Evolutionary conservation across 2,329 filamentous ascomycete genomes (phyloP).

Genomic region (Dothideomycetidae sp.): DNA sequence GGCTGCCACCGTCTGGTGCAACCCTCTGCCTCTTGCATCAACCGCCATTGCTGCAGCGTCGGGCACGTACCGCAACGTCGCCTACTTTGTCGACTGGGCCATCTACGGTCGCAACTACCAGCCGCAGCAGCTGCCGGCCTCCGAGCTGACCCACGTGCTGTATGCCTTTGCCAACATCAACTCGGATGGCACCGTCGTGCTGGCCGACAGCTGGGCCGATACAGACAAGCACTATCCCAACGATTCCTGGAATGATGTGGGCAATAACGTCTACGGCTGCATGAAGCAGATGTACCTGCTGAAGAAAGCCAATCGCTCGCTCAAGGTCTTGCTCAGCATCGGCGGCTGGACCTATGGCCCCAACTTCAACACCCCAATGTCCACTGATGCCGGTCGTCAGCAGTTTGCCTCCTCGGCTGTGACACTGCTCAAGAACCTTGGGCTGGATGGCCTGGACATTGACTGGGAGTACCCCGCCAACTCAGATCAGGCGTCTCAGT

Average conservation of each 20-base stretch:
- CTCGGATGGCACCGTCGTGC: conserved; percentile 63
- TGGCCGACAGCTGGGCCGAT: conserved; percentile 57
- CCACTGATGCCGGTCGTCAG: conserved; percentile 45
- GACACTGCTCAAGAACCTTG: conserved; percentile 60
- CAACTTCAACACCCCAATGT: conserved; percentile 60
- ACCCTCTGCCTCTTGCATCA: too few species aligned
- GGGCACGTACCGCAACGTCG: conserved; percentile 9
- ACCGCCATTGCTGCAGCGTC: too few species aligned
- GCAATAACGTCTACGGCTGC: conserved; percentile 61
- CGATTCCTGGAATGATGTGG: conserved; percentile 51
- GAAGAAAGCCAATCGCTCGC: conserved; percentile 60
- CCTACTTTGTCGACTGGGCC: conserved; percentile 33
- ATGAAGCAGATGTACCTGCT: conserved; percentile 62
- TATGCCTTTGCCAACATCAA: conserved; percentile 84
- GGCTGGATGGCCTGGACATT: conserved; percentile 44
- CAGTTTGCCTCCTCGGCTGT: conserved; percentile 60
- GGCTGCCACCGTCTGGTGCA: too few species aligned
- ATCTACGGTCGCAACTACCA: conserved; percentile 75
- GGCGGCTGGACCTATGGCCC: conserved; percentile 67
- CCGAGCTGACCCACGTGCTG: conserved; percentile 79
- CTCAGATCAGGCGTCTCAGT: conserved; percentile 26
- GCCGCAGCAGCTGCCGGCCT: conserved; percentile 68
- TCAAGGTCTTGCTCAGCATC: conserved; percentile 71
- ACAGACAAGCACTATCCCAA: conserved; percentile 51
- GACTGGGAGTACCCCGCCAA: conserved; percentile 35